Evolutionary conservation across 108 stramenopile species (phyloP).

Genomic region (Nitzschia sp.): DNA sequence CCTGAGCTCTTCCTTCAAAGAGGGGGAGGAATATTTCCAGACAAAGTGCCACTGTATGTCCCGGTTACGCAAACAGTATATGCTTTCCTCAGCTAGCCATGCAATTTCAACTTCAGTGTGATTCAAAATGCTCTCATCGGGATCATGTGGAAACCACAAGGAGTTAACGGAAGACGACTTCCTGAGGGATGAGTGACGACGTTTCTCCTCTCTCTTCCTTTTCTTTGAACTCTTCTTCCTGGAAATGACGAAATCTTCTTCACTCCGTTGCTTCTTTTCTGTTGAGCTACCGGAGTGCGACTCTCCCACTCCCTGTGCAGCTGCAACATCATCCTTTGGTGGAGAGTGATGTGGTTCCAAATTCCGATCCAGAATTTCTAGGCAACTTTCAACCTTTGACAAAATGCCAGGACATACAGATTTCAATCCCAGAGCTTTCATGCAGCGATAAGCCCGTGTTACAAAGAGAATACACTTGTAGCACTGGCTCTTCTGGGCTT

Average conservation of each 20-base stretch:
- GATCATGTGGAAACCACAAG: conserved; percentile 22
- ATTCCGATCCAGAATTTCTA: conserved; percentile 9
- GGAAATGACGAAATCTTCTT: not conserved
- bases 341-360: not conserved
- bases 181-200: not conserved
- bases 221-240: not conserved
- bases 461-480: conserved; percentile 31
- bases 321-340: too few species aligned
- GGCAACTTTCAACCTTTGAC: conserved; percentile 15
- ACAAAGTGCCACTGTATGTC: conserved; percentile 27
- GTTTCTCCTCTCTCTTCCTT: not conserved
- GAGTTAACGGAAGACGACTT: not conserved
- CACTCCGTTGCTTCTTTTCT: not conserved
- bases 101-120: conserved; percentile 25
- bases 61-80: conserved; percentile 6
- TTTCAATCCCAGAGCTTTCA: not conserved
- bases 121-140: conserved; percentile 21
- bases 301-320: not conserved
- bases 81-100: conserved; percentile 32
- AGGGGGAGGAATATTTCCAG: conserved; percentile 27
- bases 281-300: not conserved
- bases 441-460: conserved; percentile 19
- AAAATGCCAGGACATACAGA: not conserved
- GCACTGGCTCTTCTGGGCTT: not conserved
- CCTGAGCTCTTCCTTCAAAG: conserved; percentile 17